Base-by-base conservation (phyloP, 768 basidiomycete species). In the Hortiboletus campestris region DNA sequence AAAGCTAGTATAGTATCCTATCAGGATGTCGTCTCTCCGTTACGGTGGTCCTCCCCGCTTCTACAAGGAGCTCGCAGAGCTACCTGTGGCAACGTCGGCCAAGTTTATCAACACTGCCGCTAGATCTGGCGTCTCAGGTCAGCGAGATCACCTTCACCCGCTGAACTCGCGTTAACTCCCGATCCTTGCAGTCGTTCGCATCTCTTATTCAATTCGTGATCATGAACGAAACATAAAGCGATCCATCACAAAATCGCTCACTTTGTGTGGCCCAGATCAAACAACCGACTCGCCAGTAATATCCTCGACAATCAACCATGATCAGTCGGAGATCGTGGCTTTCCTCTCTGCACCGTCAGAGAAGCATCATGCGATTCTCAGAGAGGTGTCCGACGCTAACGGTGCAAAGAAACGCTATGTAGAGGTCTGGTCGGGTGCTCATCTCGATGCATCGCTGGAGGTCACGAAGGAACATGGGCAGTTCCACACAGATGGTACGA, bases 401-500 rank as follows among this genome's bases (percentile, higher is more conserved):
- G 63, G 53, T 32, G 36, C 47, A 29, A 74, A 77, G 56, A 81
- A 76, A 57, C 76, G 84, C 34, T 80, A 75, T 49, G 76, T 88
- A 0, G 87, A 89, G 65, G 69, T 89, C 14, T 88, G 85, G 84
- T 62, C 67, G 0, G 75, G 73, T 0, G 71, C 76, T 29, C 59
- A 66, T 10, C 65, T 84, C 1, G 76, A 80, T 47, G 73, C 71
- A 0, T 78, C 77, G 0, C 62, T 79, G 31, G 83, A 88, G 35
- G 84, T 88, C 17, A 81, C 84, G 1, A 78, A 82, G 28, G 61
- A 63, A 5, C 85, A 88, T 55, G 82, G 79, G 0, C 74, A 77
- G 11, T 88, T 86, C 59, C 85, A 85, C 60, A 72, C 79, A 5
- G 86, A 89, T 59, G 84, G 87, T 84, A 56, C 54, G 1, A 6